These are phyloP conservation scores for Goniomonas avonlea DNA, from an alignment of 78 protist species.

Conservation along the genomic window DNA sequence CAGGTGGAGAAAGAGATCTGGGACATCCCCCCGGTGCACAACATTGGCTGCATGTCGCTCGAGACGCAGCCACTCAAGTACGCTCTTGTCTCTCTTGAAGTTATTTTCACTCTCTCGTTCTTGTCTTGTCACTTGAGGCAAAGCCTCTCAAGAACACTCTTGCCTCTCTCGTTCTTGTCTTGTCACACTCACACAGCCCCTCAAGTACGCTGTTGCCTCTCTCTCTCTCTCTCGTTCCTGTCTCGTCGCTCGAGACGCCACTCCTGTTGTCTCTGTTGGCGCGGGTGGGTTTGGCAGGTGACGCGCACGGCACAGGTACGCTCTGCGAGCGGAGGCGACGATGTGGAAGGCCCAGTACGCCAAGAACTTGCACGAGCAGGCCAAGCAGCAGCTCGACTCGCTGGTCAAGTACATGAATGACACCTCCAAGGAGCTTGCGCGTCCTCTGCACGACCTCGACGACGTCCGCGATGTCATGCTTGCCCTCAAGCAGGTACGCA, in stretches of 20 bases:
- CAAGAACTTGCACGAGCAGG: constrained; percentile 15
- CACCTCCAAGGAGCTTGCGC: not conserved
- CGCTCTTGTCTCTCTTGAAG: too few relatives aligned
- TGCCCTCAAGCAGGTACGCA: not conserved
- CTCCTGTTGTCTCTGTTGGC: too few relatives aligned
- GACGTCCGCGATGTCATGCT: not conserved
- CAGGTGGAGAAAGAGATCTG: constrained; percentile 17
- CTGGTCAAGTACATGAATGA: constrained; percentile 22
- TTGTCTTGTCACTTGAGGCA: too few relatives aligned
- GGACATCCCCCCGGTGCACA: constrained; percentile 7
- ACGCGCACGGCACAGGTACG: too few relatives aligned
- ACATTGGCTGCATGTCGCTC: constrained; percentile 26
- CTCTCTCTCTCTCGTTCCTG: too few relatives aligned
- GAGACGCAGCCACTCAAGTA: constrained; percentile 26
- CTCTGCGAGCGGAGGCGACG: constrained; percentile 28
- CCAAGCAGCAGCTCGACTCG: not conserved
- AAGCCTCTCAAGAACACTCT: too few relatives aligned
- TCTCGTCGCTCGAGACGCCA: too few relatives aligned
- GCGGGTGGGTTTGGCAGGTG: too few relatives aligned
- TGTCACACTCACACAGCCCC: too few relatives aligned
- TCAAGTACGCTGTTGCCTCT: too few relatives aligned
- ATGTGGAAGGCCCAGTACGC: constrained; percentile 42
- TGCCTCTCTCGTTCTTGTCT: too few relatives aligned
- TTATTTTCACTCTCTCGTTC: too few relatives aligned
- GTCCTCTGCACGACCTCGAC: constrained; percentile 9